Percentiles rank a stretch among this genome's conserved stretches.
Evolutionary conservation across 2,329 filamentous ascomycete species (phyloP).

Genomic region (Capronia coronata): DNA sequence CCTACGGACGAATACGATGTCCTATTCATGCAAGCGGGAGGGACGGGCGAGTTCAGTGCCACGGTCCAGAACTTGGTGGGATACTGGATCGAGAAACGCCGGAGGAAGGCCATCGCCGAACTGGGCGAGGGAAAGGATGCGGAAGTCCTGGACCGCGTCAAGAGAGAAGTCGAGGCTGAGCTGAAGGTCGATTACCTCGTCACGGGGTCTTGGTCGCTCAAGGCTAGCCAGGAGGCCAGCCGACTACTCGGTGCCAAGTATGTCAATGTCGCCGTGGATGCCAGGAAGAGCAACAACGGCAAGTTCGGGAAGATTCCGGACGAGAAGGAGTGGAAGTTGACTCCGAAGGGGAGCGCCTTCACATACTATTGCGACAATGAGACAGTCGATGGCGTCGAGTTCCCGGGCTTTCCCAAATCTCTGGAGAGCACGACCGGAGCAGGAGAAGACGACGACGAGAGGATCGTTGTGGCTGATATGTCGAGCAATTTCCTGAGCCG

Average conservation of each 20-base stretch:
- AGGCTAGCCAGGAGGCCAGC: conserved; percentile 76
- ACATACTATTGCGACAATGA: conserved; percentile 94
- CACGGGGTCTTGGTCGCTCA: conserved; percentile 84
- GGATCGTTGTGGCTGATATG: conserved; percentile 86
- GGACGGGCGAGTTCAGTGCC: conserved; percentile 77
- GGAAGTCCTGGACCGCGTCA: conserved; percentile 52
- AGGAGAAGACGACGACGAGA: conserved; percentile 54
- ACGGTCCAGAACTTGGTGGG: conserved; percentile 77
- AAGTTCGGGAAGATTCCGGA: conserved; percentile 85
- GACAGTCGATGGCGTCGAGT: conserved; percentile 76
- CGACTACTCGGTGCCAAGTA: conserved; percentile 66
- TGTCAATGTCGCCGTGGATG: conserved; percentile 73
- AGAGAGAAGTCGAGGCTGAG: conserved; percentile 59
- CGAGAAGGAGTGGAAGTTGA: conserved; percentile 66
- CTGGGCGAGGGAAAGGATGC: conserved; percentile 44
- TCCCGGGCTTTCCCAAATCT: conserved; percentile 62
- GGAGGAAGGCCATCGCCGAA: conserved; percentile 53
- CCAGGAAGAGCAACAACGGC: conserved; percentile 57
- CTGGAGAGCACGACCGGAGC: conserved; percentile 51
- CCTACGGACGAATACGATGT: conserved; percentile 75
- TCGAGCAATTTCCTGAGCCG: conserved; percentile 86
- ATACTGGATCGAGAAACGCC: conserved; percentile 69
- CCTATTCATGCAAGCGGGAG: conserved; percentile 80
- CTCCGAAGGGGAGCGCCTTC: conserved; percentile 56
- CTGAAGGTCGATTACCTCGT: conserved; percentile 83